Conservation (phyloP, 2,329 filamentous ascomycete genomes). For the Aspergillus proliferans region DNA sequence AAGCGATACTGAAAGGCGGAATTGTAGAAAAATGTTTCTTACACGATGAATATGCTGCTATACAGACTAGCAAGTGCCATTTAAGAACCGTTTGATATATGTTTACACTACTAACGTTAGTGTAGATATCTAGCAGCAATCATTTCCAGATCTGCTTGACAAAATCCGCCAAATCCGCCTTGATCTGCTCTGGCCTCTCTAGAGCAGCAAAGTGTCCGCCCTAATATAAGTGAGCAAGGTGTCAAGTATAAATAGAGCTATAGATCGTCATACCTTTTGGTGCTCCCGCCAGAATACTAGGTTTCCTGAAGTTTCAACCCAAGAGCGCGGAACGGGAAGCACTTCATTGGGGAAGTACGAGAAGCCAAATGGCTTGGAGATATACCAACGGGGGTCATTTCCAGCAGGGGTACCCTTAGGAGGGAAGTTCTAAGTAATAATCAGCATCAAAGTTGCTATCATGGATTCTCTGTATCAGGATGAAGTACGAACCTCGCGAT, state of each 20-base stretch:
- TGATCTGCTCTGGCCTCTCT: slow-evolving; percentile 38
- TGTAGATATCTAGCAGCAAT: too few relatives aligned
- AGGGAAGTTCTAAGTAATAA: background rate
- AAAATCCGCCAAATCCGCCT: slow-evolving; percentile 38
- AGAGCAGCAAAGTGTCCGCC: slow-evolving; percentile 52
- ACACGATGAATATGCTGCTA: too few relatives aligned
- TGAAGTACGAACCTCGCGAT: slow-evolving; percentile 20
- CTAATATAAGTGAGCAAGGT: slow-evolving; percentile 8
- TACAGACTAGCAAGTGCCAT: too few relatives aligned
- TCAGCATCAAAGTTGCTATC: background rate
- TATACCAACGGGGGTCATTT: slow-evolving; percentile 18
- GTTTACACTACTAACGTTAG: too few relatives aligned
- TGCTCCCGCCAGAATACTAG: slow-evolving; percentile 34
- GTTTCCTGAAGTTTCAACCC: slow-evolving; percentile 31
- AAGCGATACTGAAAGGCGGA: too few relatives aligned
- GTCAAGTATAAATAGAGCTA: background rate
- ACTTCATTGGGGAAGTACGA: slow-evolving; percentile 43
- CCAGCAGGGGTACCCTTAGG: background rate
- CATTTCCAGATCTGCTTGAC: slow-evolving; percentile 22
- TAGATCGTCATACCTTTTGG: slow-evolving; percentile 19
- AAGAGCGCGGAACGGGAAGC: slow-evolving; percentile 31
- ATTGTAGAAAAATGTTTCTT: too few relatives aligned
- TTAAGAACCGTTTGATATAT: too few relatives aligned
- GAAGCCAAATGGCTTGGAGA: slow-evolving; percentile 43
- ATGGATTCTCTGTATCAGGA: background rate